These are phyloP conservation scores for Aspergillus sp. DNA, from an alignment of 2,329 filamentous ascomycete species.

Conservation along the genomic window DNA sequence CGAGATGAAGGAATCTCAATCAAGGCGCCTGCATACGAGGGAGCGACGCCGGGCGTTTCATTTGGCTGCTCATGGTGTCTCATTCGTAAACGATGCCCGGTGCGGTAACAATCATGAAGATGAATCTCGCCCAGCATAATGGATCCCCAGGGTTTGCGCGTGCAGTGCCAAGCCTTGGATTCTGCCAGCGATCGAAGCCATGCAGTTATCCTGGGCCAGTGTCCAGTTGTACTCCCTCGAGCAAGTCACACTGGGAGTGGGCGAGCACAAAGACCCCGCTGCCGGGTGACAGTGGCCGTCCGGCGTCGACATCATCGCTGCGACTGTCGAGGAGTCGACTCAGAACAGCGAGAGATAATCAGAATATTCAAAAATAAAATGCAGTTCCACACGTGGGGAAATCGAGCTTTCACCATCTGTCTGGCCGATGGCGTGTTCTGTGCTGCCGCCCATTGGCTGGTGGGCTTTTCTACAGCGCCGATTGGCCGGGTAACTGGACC, in stretches of 20 bases:
- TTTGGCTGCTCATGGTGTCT: neutral
- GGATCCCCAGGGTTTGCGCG: neutral
- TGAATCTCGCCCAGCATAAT: too few relatives aligned
- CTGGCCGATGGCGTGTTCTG: slow-evolving; percentile 34
- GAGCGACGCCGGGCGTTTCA: neutral
- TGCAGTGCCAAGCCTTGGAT: neutral
- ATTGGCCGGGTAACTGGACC: slow-evolving; percentile 7
- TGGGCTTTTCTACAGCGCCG: neutral
- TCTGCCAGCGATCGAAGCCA: neutral
- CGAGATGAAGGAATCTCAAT: neutral
- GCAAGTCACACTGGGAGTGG: too few relatives aligned
- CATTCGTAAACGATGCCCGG: neutral
- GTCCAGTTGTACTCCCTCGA: too few relatives aligned
- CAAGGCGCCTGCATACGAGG: neutral
- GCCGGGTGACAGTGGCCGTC: too few relatives aligned
- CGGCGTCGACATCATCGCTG: too few relatives aligned
- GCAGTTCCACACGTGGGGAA: slow-evolving; percentile 18
- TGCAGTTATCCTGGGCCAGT: neutral
- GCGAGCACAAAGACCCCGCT: too few relatives aligned
- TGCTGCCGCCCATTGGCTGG: slow-evolving; percentile 23
- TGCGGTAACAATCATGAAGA: too few relatives aligned
- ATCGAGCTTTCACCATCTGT: slow-evolving; percentile 31
- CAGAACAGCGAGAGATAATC: too few relatives aligned
- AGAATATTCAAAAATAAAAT: neutral
- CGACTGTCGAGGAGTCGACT: too few relatives aligned